Conservation (phyloP, 2,329 filamentous ascomycete genomes). For the Zelopaecilomyces penicillatus region DNA sequence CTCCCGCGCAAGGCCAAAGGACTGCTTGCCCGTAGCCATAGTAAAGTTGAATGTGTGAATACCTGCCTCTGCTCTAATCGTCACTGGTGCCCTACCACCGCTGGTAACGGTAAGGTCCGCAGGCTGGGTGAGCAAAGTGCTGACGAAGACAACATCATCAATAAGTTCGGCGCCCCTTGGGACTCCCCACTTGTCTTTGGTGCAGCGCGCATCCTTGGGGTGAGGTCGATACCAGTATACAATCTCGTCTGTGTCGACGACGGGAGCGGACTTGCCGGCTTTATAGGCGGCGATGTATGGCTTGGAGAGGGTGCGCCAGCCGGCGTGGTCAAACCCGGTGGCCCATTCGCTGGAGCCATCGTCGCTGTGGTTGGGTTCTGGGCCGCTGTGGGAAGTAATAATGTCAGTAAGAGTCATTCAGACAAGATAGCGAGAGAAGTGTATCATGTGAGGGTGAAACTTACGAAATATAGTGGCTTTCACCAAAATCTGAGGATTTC, state of each 20-base stretch:
- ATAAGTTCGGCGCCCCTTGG: slow-evolving; percentile 13
- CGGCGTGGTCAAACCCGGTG: slow-evolving; percentile 33
- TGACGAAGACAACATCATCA: slow-evolving; percentile 15
- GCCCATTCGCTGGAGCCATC: slow-evolving; percentile 40
- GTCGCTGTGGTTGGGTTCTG: slow-evolving; percentile 24
- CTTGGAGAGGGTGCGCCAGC: slow-evolving; percentile 13
- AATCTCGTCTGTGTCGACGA: slow-evolving; percentile 15
- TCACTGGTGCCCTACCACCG: slow-evolving; percentile 9
- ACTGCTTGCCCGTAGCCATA: slow-evolving; percentile 14
- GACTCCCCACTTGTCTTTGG: slow-evolving; percentile 10
- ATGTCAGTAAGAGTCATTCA: too few species aligned
- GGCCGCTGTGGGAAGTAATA: slow-evolving; percentile 6
- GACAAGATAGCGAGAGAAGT: too few species aligned
- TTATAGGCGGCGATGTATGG: slow-evolving; percentile 17
- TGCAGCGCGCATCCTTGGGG: slow-evolving; percentile 12
- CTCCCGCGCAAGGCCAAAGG: slow-evolving; percentile 10
- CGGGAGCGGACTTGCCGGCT: slow-evolving; percentile 9
- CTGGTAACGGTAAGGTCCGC: slow-evolving; percentile 14
- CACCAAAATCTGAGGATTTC: slow-evolving; percentile 12
- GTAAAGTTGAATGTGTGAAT: slow-evolving; percentile 14
- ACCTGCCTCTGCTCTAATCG: slow-evolving; percentile 11
- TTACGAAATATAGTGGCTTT: slow-evolving; percentile 17
- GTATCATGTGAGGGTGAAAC: background rate
- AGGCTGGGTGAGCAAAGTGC: slow-evolving; percentile 14
- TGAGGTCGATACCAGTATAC: slow-evolving; percentile 17